Evolutionary conservation across 2,329 filamentous ascomycete genomes (phyloP).

Genomic region (Berkeleyomyces basicola): DNA sequence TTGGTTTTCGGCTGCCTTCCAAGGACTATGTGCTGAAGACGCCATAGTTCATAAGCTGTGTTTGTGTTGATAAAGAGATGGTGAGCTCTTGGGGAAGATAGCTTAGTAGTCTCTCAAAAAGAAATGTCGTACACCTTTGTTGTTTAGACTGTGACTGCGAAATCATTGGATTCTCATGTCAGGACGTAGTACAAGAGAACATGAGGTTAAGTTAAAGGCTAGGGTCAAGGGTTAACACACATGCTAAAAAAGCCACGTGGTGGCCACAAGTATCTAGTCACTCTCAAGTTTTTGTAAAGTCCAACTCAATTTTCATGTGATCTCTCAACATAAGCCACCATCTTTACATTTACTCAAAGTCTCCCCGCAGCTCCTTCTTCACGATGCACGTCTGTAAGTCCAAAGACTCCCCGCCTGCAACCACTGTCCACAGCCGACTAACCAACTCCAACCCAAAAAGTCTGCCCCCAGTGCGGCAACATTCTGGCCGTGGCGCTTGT

Average conservation of each 20-base stretch:
- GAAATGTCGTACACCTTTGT: too few species aligned
- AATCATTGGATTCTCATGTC: not conserved
- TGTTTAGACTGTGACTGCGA: too few species aligned
- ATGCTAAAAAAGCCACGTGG: not conserved
- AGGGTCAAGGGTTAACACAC: not conserved
- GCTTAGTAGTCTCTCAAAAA: not conserved
- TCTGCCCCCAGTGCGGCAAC: conserved; percentile 74
- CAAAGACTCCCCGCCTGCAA: not conserved
- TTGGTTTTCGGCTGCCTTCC: not conserved
- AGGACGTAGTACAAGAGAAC: not conserved
- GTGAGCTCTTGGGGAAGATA: not conserved
- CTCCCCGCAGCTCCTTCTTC: not conserved
- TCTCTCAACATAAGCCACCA: not conserved
- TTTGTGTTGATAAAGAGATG: not conserved
- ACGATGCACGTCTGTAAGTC: conserved; percentile 49
- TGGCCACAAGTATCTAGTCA: not conserved
- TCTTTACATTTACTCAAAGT: not conserved
- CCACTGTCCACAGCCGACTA: conserved; percentile 12
- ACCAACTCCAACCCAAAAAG: conserved; percentile 26
- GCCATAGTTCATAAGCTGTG: not conserved
- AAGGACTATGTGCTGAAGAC: not conserved
- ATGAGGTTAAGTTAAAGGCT: not conserved
- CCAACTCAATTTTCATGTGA: not conserved
- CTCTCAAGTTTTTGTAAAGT: not conserved
- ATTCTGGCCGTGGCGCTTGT: conserved; percentile 56